Base-by-base conservation (phyloP, 2,329 filamentous ascomycete genomes). In the Cadophora sp. region DNA sequence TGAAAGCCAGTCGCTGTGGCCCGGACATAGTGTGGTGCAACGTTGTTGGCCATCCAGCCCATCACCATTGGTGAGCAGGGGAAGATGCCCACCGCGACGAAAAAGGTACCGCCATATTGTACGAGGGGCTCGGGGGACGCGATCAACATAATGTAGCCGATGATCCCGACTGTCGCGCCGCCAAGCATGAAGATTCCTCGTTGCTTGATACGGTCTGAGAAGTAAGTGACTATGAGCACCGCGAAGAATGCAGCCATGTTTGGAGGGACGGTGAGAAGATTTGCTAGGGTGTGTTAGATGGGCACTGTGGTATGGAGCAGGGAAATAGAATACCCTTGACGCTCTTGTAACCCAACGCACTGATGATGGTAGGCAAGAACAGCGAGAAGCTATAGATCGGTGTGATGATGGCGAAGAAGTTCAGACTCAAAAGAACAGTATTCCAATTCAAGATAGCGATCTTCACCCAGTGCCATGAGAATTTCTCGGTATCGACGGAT, bases 331-430 rank as follows among this genome's bases (percentile, higher is more conserved):
- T 58, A 37, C 55, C 55, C 6, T 59, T 59, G 8, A 40, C 34
- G 8, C 56, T 59, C 24, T 26, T 40, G 22, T 59, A 59, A 8
- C 34, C 56, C 6, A 59, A 43, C 1, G 56, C 22, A 26, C 56
- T 43, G 34, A 43, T 59, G 34, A 59, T 59, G 0, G 56, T 40
- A 26, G 31, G 31, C 31, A 59, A 26, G 34, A 59, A 59, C 9
- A 59, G n/a, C 3, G 56, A 59, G 22, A 26, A 59, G 19, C 56
- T 40, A 22, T 59, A 59, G 3, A 59, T 59, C 12, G 56, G 56
- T 19, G 34, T 59, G 56, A 59, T 59, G 22, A 59, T 59, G n/a
- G 56, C n/a, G 11, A 59, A 59, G 56, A 59, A 59, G 22, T 59
- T 59, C 22, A 40, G 34, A 26, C 56, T 59, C 34, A 59, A 16